phyloP scores from a whole-genome alignment of 495 filamentous ascomycete species.

The Amphirosellinia nigrospora region DNA sequence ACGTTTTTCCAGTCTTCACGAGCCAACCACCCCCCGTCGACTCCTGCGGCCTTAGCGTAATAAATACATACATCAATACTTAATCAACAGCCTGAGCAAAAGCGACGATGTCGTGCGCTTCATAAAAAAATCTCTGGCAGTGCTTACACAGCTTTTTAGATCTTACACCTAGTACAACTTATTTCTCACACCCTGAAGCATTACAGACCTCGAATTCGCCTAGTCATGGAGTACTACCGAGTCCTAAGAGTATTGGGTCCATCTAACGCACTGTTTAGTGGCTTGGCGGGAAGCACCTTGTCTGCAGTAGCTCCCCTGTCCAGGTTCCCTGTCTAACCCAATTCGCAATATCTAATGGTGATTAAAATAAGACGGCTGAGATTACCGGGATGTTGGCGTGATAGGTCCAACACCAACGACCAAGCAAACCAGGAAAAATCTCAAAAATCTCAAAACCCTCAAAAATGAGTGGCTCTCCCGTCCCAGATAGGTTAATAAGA shows the following conservation, averaged over 20 bases:
- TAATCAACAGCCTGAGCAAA: no score
- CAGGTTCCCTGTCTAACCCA: conserved; percentile 24
- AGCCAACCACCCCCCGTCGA: no score
- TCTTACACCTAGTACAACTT: no score
- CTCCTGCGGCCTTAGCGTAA: no score
- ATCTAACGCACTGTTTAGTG: background rate
- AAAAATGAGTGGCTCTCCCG: conserved; percentile 10
- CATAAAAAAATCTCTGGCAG: no score
- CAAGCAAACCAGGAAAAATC: conserved; percentile 10
- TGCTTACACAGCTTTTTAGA: no score
- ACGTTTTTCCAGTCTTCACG: no score
- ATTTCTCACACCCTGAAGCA: no score
- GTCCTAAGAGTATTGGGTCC: background rate
- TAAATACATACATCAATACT: no score
- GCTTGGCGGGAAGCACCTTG: conserved; percentile 24
- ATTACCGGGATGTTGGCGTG: conserved; percentile 12
- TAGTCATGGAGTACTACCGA: background rate
- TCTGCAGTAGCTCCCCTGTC: conserved; percentile 20
- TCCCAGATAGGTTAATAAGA: background rate
- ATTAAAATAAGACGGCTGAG: conserved; percentile 26
- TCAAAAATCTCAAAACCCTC: background rate
- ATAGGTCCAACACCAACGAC: background rate
- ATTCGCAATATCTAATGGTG: conserved; percentile 10
- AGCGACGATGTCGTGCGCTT: no score
- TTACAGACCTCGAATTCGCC: background rate